Conservation (phyloP, 371 early-diverging fungal species). For the Mucor velutinosus region DNA sequence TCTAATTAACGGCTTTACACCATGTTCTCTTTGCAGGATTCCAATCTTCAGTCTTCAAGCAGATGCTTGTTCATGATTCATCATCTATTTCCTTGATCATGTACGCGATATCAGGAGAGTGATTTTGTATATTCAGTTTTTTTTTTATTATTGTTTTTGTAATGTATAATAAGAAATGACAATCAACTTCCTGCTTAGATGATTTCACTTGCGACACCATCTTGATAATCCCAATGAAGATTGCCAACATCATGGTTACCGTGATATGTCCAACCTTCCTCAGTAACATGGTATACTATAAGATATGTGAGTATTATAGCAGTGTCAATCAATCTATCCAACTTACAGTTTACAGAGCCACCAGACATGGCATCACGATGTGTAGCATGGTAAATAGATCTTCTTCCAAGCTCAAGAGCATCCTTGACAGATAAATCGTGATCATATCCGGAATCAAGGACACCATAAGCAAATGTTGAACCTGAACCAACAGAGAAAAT, state of each 20-base stretch:
- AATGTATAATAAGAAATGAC: neutral
- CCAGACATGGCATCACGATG: conserved; percentile 99
- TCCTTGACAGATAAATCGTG: conserved; percentile 91
- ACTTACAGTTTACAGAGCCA: conserved; percentile 89
- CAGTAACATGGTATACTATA: conserved; percentile 90
- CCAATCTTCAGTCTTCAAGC: too few relatives aligned
- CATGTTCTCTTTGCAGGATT: too few relatives aligned
- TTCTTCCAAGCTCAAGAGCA: conserved; percentile 94
- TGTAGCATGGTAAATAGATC: conserved; percentile 99
- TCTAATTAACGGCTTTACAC: too few relatives aligned
- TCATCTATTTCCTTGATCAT: too few relatives aligned
- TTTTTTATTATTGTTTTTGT: conserved; percentile 22
- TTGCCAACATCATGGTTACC: conserved; percentile 87
- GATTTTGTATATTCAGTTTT: neutral
- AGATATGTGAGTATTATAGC: conserved; percentile 4
- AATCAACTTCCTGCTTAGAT: conserved; percentile 9
- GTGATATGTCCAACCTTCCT: conserved; percentile 91
- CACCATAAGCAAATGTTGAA: conserved; percentile 97
- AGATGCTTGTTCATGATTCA: too few relatives aligned
- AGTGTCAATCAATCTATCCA: neutral
- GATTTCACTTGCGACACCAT: conserved; percentile 41
- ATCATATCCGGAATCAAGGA: conserved; percentile 92
- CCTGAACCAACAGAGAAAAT: conserved; percentile 98
- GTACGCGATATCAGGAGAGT: neutral
- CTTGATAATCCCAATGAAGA: conserved; percentile 82